A percentile compares a stretch with the other conserved stretches of the same genome.
phyloP scores from a whole-genome alignment of 2,329 filamentous ascomycete species.

The Eutypella sp. region DNA sequence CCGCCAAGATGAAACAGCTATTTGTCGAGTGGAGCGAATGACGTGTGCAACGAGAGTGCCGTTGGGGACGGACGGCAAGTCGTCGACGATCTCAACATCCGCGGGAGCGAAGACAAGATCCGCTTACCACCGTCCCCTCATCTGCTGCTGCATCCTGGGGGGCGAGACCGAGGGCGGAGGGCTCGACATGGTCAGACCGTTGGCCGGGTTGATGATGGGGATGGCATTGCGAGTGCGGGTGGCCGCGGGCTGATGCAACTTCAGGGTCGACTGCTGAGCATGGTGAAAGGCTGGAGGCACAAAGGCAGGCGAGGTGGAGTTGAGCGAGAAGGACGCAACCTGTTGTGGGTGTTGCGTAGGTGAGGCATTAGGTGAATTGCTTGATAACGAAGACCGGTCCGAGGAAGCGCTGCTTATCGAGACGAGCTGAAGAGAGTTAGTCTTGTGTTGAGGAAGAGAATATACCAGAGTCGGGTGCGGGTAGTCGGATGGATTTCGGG shows the following conservation, averaged over 20 bases:
- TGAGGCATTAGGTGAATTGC: slow-evolving; percentile 87
- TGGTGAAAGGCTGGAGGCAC: slow-evolving; percentile 64
- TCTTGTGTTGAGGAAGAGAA: not conserved
- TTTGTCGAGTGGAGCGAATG: slow-evolving; percentile 33
- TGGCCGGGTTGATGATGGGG: slow-evolving; percentile 93
- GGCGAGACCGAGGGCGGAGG: slow-evolving; percentile 71
- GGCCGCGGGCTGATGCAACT: slow-evolving; percentile 85
- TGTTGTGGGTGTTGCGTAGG: slow-evolving; percentile 84
- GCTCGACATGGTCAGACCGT: slow-evolving; percentile 81
- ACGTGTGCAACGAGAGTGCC: slow-evolving; percentile 20
- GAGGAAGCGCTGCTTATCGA: slow-evolving; percentile 87
- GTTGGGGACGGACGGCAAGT: slow-evolving; percentile 27
- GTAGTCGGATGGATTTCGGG: too few relatives aligned
- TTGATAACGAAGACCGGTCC: slow-evolving; percentile 90
- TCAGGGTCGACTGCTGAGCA: slow-evolving; percentile 61
- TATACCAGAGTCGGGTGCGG: too few relatives aligned
- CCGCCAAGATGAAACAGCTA: slow-evolving; percentile 47
- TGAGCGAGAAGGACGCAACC: slow-evolving; percentile 71
- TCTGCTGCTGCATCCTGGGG: slow-evolving; percentile 53
- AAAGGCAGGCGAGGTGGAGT: slow-evolving; percentile 61
- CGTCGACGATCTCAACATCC: slow-evolving; percentile 28
- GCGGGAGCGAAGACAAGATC: slow-evolving; percentile 28
- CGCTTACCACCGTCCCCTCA: slow-evolving; percentile 52
- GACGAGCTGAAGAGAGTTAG: slow-evolving; percentile 59
- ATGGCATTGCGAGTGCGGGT: slow-evolving; percentile 92